Evolutionary conservation across 176 grass and related monocot species (phyloP), one percentile per base, ranked within the genome.

Genomic region (Ensete glaucum): DNA sequence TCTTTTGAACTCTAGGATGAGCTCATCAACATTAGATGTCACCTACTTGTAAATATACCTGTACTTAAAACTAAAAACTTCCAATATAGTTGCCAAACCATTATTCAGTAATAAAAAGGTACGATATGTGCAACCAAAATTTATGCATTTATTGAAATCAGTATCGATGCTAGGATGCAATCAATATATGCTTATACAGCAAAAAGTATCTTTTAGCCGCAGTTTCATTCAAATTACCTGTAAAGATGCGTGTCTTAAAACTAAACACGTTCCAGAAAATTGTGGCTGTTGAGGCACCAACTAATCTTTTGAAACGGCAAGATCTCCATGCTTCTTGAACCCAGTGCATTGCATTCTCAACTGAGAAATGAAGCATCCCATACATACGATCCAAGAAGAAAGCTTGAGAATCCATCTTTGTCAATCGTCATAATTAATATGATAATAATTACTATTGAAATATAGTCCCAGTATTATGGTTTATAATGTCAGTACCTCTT

Each of bases 241-340:
- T 86, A 56, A 94, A 52, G 78, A 99, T 52, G 11, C 90, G 88
- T 50, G 86, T 87, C 86, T 84, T 99, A 1, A 88, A 53, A 71
- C 90, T 91, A 53, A 91, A 79, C 69, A 99, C 74, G 79, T 94
- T 99, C 95, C 95, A 99, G 79, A 66, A 94, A 80, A 94, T 74
- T 79, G 86, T 89, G 53, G 78, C 78, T 59, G 77, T 78, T 52
- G 88, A 85, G 8, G 80, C 80, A 0, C 81, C 88, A 15, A 91
- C 82, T 50, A 94, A 81, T 89, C 86, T 91, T 78, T 99, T 99
- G 69, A 78, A 84, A 2, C 78, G 90, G 24, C 95, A 94, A 79
- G 81, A 86, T 79, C 80, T 84, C 90, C 95, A 99, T 27, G 86
- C 69, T 78, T 94, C 86, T 34, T 78, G 59, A 69, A 73, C 70